Evolutionary conservation across 2,329 filamentous ascomycete species (phyloP).

Genomic region (Botrytis tulipae): DNA sequence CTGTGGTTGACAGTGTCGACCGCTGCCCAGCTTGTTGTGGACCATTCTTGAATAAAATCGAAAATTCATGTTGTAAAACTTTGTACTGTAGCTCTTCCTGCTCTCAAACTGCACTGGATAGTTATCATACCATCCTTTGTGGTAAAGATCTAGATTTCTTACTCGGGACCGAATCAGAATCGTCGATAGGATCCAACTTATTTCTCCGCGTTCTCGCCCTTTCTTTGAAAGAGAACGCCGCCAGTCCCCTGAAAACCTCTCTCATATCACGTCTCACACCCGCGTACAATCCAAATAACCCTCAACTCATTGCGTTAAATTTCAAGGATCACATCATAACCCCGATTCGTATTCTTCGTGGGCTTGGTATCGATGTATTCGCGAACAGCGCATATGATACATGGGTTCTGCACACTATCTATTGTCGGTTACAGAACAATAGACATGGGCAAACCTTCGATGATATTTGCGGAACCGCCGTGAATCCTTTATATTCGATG

Average conservation of each 20-base stretch:
- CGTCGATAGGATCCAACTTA: conserved; percentile 35
- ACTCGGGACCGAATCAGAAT: conserved; percentile 27
- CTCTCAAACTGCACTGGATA: conserved; percentile 30
- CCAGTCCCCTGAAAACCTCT: conserved; percentile 35
- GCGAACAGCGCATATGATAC: conserved; percentile 35
- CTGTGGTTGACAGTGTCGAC: conserved; percentile 26
- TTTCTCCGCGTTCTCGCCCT: conserved; percentile 36
- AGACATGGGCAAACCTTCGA: conserved; percentile 34
- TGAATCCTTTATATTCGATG: conserved; percentile 37
- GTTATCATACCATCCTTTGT: conserved; percentile 36
- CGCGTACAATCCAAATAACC: conserved; percentile 32
- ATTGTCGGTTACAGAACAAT: conserved; percentile 39
- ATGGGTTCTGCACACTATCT: conserved; percentile 38
- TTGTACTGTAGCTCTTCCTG: conserved; percentile 36
- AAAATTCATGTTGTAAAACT: conserved; percentile 31
- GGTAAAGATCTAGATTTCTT: conserved; percentile 37
- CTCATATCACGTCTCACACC: conserved; percentile 37
- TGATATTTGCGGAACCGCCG: conserved; percentile 35
- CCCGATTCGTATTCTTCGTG: conserved; percentile 36
- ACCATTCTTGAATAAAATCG: conserved; percentile 22
- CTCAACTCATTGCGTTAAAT: conserved; percentile 37
- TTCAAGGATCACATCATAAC: conserved; percentile 34
- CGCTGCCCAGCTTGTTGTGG: conserved; percentile 35
- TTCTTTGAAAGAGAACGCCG: conserved; percentile 30
- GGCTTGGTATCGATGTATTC: conserved; percentile 37